These are phyloP conservation scores for Pezicula carpinea DNA, from an alignment of 2,329 filamentous ascomycete species.

Conservation along the genomic window DNA sequence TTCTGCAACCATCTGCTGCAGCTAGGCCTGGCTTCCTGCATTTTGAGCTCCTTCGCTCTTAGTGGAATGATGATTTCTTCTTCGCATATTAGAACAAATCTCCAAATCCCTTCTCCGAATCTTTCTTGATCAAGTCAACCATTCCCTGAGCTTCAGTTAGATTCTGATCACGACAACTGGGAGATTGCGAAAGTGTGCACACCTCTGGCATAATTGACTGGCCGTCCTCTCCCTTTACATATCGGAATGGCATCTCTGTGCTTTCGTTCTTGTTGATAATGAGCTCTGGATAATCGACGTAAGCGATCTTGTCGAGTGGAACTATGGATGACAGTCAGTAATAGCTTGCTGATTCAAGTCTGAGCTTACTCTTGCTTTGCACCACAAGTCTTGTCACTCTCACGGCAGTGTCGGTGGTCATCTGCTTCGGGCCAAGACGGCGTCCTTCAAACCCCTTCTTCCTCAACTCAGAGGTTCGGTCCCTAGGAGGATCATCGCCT, in stretches of 20 bases:
- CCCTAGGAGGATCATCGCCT: constrained; percentile 93
- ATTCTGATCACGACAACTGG: neutral
- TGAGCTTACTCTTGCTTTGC: constrained; percentile 67
- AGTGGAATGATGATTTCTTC: too few relatives aligned
- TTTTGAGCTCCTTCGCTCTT: too few relatives aligned
- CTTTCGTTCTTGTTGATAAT: constrained; percentile 88
- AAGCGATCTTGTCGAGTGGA: constrained; percentile 72
- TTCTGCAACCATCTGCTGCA: too few relatives aligned
- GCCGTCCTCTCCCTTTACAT: constrained; percentile 71
- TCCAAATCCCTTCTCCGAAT: constrained; percentile 86
- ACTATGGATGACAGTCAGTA: constrained; percentile 43
- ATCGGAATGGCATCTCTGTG: constrained; percentile 97
- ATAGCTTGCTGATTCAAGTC: neutral
- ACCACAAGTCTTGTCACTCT: constrained; percentile 87
- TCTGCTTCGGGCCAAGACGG: constrained; percentile 85
- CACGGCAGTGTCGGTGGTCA: constrained; percentile 98
- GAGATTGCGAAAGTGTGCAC: too few relatives aligned
- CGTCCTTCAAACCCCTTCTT: constrained; percentile 90
- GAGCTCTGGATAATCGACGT: constrained; percentile 85
- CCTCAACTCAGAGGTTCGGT: constrained; percentile 90
- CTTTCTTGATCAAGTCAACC: constrained; percentile 87
- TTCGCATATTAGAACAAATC: constrained; percentile 61
- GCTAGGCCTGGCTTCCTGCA: too few relatives aligned
- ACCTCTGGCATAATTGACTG: constrained; percentile 90
- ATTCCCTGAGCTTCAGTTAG: constrained; percentile 59